Evolutionary conservation across 257 asterid species (phyloP), one percentile per base, ranked within the genome.

Genomic region (Solanum pimpinellifolium): DNA sequence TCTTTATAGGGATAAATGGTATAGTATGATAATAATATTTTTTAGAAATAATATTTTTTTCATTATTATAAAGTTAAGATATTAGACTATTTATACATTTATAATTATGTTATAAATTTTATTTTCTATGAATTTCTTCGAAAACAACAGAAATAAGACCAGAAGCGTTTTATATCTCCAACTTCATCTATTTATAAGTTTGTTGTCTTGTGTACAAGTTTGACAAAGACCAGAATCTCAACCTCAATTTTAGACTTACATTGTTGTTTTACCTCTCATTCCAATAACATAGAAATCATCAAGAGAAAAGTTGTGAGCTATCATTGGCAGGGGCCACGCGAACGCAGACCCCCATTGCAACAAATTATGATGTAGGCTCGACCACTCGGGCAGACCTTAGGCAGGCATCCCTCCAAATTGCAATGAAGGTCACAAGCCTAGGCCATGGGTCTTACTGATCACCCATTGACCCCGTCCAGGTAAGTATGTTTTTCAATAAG

Each of bases 401-500:
- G 56, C 23, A 11, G 16, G 89, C 87, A 68, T 87, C 91, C 90
- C 59, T 89, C 85, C 89, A 0, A 73, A 65, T 91, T 89, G 90
- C 92, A 89, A 88, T 91, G 86, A 74, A 86, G 62, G 90, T 85
- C 87, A 76, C 85, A 74, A 44, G 1, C 87, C 87, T 74, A 91
- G 83, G 90, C 74, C 91, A 72, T 91, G 46, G 87, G 47, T 88
- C 90, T 86, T 85, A 0, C 7, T 73, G 90, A 86, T 88, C 84
- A 2, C 87, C 91, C 91, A 89, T 84, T 12, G 87, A 89, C 78
- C 88, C 89, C 80, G 84, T 89, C 91, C 91, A 88, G 90, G 90
- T 89, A 91, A 89, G 90, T 87, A 88, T 91, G 62, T 80, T 80
- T 2, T 2, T 0, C 4, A 1, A 2, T 13, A 1, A 46, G 18